Evolutionary conservation across 768 basidiomycete genomes (phyloP).

Genomic region (Chalciporus sphaerocephalus): DNA sequence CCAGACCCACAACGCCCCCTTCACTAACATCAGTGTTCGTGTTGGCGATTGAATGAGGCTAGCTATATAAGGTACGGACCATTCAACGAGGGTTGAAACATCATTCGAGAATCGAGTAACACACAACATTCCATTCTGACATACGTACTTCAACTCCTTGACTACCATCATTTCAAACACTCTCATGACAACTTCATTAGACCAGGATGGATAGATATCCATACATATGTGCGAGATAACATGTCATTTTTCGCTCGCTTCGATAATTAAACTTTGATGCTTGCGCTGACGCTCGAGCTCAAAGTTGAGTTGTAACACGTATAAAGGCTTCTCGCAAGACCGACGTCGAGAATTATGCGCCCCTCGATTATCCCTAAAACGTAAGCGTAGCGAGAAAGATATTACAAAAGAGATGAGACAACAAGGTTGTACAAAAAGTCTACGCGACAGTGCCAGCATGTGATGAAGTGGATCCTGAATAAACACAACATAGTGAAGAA

Average conservation of each 20-base stretch:
- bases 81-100: too few relatives aligned
- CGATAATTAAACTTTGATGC: slow-evolving; percentile 15
- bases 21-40: too few relatives aligned
- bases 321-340: neutral
- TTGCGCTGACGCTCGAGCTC: neutral
- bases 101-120: neutral
- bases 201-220: neutral
- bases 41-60: neutral
- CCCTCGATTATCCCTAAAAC: slow-evolving; percentile 1
- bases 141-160: slow-evolving; percentile 2
- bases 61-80: neutral
- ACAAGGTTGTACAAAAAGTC: slow-evolving; percentile 1
- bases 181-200: slow-evolving; percentile 11
- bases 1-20: neutral
- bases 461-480: neutral
- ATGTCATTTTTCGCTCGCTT: neutral
- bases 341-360: neutral
- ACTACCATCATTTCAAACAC: slow-evolving; percentile 16
- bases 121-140: neutral
- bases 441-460: slow-evolving; percentile 10
- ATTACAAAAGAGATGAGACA: neutral
- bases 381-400: neutral
- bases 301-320: too few relatives aligned
- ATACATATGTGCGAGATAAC: neutral
- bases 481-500: neutral